A percentile compares a stretch with the other conserved stretches of the same genome.
Evolutionary conservation across 2,329 filamentous ascomycete species (phyloP).

Genomic region (Parasarocladium wereldwijsianum): DNA sequence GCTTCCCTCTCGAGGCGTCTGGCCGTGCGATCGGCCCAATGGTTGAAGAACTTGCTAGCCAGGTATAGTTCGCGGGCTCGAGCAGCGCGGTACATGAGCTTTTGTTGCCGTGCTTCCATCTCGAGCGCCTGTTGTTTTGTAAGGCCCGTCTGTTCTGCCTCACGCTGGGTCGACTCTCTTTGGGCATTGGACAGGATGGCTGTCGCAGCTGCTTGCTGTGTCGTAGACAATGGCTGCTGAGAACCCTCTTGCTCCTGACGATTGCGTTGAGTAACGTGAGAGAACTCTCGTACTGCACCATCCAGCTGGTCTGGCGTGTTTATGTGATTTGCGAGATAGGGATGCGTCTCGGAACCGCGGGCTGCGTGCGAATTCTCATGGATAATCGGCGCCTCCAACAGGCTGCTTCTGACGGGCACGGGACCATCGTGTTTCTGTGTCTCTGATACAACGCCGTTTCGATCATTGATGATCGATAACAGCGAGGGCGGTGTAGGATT

Average conservation of each 20-base stretch:
- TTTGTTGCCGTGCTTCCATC: slow-evolving; percentile 1
- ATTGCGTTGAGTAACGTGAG: too few relatives aligned
- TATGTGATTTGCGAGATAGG: too few relatives aligned
- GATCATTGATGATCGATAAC: too few relatives aligned
- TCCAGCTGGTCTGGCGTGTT: too few relatives aligned
- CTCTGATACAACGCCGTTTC: too few relatives aligned
- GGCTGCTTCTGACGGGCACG: too few relatives aligned
- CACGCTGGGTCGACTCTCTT: neutral
- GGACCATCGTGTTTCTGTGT: too few relatives aligned
- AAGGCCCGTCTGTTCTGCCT: neutral
- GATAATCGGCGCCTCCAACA: too few relatives aligned
- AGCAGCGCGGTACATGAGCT: slow-evolving; percentile 34
- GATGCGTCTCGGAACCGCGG: too few relatives aligned
- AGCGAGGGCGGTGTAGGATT: too few relatives aligned
- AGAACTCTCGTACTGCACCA: too few relatives aligned
- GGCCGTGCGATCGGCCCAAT: slow-evolving; percentile 50
- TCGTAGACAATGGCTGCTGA: neutral
- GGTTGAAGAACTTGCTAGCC: slow-evolving; percentile 21
- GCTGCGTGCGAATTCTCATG: too few relatives aligned
- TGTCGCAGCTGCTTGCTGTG: slow-evolving; percentile 1
- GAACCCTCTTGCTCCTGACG: neutral
- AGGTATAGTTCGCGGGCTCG: slow-evolving; percentile 53
- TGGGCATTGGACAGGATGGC: neutral
- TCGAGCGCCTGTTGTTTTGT: neutral
- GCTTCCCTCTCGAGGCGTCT: slow-evolving; percentile 53